These are phyloP conservation scores for Melanomma pulvis-pyrius DNA, from an alignment of 495 filamentous ascomycete species.

Conservation along the genomic window DNA sequence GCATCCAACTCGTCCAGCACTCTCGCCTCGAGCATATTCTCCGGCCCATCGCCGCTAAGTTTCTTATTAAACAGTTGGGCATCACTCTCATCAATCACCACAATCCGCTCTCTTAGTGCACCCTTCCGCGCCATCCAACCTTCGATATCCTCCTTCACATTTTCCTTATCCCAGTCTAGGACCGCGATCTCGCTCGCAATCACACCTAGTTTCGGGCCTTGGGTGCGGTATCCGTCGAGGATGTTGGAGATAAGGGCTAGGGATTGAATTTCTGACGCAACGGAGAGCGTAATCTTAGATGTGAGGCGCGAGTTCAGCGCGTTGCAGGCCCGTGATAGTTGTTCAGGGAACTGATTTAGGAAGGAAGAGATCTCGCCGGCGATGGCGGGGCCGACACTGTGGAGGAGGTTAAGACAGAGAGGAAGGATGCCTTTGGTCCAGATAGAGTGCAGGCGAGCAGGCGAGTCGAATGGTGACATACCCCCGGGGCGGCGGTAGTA, in stretches of 20 bases:
- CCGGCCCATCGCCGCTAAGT: conserved; percentile 33
- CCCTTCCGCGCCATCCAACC: conserved; percentile 66
- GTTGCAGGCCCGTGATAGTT: conserved; percentile 54
- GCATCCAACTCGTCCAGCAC: conserved; percentile 64
- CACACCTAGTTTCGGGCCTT: conserved; percentile 59
- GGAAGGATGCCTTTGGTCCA: conserved; percentile 89
- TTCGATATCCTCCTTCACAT: conserved; percentile 77
- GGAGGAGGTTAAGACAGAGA: conserved; percentile 85
- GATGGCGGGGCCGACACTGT: conserved; percentile 71
- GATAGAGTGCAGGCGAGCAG: conserved; percentile 70
- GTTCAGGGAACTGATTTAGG: conserved; percentile 78
- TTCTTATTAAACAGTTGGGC: conserved; percentile 57
- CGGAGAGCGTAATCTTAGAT: conserved; percentile 67
- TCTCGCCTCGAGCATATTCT: conserved; percentile 72
- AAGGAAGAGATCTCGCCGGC: conserved; percentile 84
- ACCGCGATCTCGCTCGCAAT: conserved; percentile 64
- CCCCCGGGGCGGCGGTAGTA: conserved; percentile 68
- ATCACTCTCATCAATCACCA: conserved; percentile 73
- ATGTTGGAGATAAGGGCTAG: conserved; percentile 73
- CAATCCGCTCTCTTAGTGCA: conserved; percentile 66
- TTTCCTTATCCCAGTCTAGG: conserved; percentile 70
- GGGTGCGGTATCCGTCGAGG: conserved; percentile 61
- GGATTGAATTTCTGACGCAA: conserved; percentile 74
- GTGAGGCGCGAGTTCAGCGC: conserved; percentile 51
- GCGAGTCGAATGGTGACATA: conserved; percentile 70